Evolutionary conservation across 83 land plant genomes (phyloP).

Genomic region (Larix sibirica): DNA sequence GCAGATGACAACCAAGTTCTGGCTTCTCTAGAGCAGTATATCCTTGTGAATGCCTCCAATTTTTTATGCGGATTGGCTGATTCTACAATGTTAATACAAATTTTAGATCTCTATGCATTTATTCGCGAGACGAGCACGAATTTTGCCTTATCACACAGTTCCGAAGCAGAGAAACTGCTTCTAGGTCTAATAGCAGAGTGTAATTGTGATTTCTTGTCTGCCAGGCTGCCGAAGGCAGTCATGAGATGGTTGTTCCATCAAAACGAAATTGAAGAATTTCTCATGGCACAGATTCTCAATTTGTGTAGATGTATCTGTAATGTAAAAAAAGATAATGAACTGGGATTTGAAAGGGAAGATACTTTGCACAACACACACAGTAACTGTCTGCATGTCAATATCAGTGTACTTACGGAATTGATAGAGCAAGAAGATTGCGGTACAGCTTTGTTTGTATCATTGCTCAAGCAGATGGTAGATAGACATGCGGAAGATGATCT

Average conservation of each 20-base stretch:
- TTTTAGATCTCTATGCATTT: conserved; percentile 50
- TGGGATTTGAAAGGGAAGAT: neutral
- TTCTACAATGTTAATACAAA: conserved; percentile 18
- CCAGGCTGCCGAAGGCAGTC: conserved; percentile 30
- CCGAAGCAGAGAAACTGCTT: conserved; percentile 59
- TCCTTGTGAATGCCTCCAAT: conserved; percentile 45
- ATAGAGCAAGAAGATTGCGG: conserved; percentile 41
- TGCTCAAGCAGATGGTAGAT: conserved; percentile 33
- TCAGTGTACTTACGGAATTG: conserved; percentile 40
- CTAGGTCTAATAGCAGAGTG: conserved; percentile 36
- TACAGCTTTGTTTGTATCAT: conserved; percentile 32
- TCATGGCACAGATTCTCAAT: conserved; percentile 41
- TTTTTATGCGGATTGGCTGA: conserved; percentile 16
- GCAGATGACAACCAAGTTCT: conserved; percentile 58
- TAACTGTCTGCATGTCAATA: conserved; percentile 10
- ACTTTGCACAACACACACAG: neutral
- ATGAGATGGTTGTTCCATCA: conserved; percentile 68
- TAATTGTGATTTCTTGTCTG: conserved; percentile 43
- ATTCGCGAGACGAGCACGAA: conserved; percentile 24
- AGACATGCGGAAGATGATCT: conserved; percentile 29
- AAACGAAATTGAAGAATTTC: conserved; percentile 32
- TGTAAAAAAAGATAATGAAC: neutral
- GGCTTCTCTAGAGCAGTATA: conserved; percentile 64
- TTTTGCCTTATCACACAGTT: conserved; percentile 31
- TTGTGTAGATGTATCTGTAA: conserved; percentile 34